A percentile compares a stretch with the other conserved stretches of the same genome.
These are phyloP conservation scores for Termitomyces titanicus DNA, from an alignment of 768 basidiomycete genomes.

Conservation along the genomic window DNA sequence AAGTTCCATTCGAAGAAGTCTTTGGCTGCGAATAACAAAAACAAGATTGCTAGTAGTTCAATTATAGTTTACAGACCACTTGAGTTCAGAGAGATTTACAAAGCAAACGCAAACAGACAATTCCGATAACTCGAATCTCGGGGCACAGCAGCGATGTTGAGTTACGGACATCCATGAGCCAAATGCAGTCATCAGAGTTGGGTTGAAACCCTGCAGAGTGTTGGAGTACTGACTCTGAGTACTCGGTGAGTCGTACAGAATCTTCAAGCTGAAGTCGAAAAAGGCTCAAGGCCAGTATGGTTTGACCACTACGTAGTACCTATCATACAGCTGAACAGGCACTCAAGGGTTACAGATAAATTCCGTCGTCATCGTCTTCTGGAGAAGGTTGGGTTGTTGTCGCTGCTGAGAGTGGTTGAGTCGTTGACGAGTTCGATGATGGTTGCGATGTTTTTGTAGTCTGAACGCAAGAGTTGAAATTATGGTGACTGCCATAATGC, in stretches of 20 bases:
- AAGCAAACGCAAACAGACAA: background rate
- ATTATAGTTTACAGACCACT: background rate
- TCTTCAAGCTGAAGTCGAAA: background rate
- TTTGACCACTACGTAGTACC: background rate
- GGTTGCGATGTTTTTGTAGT: background rate
- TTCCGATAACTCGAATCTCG: too few relatives aligned
- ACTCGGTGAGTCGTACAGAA: background rate
- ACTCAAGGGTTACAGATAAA: constrained; percentile 19
- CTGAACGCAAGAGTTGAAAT: constrained; percentile 14
- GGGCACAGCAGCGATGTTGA: background rate
- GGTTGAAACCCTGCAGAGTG: background rate
- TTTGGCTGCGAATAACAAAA: background rate
- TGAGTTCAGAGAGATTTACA: background rate
- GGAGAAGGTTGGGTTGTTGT: background rate
- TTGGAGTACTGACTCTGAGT: too few relatives aligned
- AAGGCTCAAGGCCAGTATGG: background rate
- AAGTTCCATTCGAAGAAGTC: background rate
- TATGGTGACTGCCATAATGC: constrained; percentile 44
- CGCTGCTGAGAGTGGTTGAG: background rate
- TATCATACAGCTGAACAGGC: constrained; percentile 3
- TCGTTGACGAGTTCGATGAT: background rate
- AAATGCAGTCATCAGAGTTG: background rate
- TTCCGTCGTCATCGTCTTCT: constrained; percentile 13
- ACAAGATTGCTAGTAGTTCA: background rate
- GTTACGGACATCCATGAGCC: background rate